Evolutionary conservation across 768 basidiomycete species (phyloP).

Genomic region (Phylloporus sp.): DNA sequence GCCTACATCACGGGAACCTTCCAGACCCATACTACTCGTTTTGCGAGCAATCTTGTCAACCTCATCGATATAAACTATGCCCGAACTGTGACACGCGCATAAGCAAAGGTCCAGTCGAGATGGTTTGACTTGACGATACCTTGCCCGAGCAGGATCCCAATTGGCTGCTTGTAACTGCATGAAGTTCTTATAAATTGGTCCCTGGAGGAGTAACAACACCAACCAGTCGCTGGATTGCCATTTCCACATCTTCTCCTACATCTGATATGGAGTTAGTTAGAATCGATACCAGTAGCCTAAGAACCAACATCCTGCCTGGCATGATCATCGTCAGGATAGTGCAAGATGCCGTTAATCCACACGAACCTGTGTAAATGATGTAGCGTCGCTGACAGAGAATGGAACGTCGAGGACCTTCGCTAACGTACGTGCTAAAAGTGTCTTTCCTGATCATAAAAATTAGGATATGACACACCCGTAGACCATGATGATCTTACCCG

Average conservation of each 20-base stretch:
- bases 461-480: background rate
- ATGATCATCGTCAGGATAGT: conserved; percentile 10
- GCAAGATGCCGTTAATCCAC: background rate
- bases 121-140: conserved; percentile 41
- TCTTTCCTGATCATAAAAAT: conserved; percentile 60
- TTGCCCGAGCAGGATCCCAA: conserved; percentile 82
- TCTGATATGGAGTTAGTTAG: conserved; percentile 42
- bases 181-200: background rate
- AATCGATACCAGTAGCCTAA: background rate
- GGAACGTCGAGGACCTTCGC: conserved; percentile 90
- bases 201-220: conserved; percentile 14
- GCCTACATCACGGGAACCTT: conserved; percentile 82
- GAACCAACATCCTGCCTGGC: conserved; percentile 67
- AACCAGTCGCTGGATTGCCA: conserved; percentile 81
- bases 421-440: conserved; percentile 85
- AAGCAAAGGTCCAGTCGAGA: background rate
- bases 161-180: conserved; percentile 81
- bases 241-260: conserved; percentile 96
- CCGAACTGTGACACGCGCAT: conserved; percentile 51
- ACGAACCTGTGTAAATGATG: conserved; percentile 84
- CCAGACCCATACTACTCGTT: conserved; percentile 46
- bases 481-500: conserved; percentile 47
- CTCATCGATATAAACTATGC: conserved; percentile 96
- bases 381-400: conserved; percentile 91
- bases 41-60: conserved; percentile 88